phyloP scores from a whole-genome alignment of 2,329 filamentous ascomycete genomes.

The Ascochyta lentis region DNA sequence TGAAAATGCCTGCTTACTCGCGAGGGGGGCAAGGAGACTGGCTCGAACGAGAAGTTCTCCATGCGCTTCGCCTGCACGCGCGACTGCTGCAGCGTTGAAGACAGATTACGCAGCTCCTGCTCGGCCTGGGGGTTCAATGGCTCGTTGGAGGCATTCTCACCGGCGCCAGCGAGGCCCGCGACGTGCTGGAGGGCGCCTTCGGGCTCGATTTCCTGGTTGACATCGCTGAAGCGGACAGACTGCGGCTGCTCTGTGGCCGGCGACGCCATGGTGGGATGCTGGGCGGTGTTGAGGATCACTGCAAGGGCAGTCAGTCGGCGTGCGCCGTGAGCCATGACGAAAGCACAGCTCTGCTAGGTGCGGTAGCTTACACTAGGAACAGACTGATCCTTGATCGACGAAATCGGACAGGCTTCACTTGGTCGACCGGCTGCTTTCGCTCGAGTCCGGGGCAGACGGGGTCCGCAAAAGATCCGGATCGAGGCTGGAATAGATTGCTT shows the following conservation, averaged over 20 bases:
- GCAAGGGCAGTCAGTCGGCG: slow-evolving; percentile 11
- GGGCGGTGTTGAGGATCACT: slow-evolving; percentile 11
- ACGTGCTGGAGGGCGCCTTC: slow-evolving; percentile 41
- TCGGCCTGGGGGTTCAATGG: slow-evolving; percentile 53
- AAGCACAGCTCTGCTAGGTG: slow-evolving; percentile 25
- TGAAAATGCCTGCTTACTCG: slow-evolving; percentile 65
- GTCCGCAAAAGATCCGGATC: slow-evolving; percentile 19
- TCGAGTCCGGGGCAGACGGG: slow-evolving; percentile 11
- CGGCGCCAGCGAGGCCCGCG: slow-evolving; percentile 36
- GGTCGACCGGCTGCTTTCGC: slow-evolving; percentile 17
- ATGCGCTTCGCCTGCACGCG: slow-evolving; percentile 82
- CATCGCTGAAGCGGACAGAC: slow-evolving; percentile 50
- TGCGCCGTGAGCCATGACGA: slow-evolving; percentile 26
- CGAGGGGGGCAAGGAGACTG: slow-evolving; percentile 84
- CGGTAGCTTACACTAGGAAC: slow-evolving; percentile 25
- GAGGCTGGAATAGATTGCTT: not conserved
- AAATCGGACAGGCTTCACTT: slow-evolving; percentile 22
- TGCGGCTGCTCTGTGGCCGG: slow-evolving; percentile 34
- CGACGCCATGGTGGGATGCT: slow-evolving; percentile 35
- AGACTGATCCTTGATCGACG: slow-evolving; percentile 19
- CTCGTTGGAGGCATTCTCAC: slow-evolving; percentile 29
- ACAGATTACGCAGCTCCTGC: slow-evolving; percentile 74
- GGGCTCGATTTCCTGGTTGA: slow-evolving; percentile 50
- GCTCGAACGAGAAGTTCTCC: slow-evolving; percentile 87
- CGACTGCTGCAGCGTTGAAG: slow-evolving; percentile 73